Evolutionary conservation across 2,329 filamentous ascomycete species (phyloP).

Genomic region (Aphanoascus verrucosus): DNA sequence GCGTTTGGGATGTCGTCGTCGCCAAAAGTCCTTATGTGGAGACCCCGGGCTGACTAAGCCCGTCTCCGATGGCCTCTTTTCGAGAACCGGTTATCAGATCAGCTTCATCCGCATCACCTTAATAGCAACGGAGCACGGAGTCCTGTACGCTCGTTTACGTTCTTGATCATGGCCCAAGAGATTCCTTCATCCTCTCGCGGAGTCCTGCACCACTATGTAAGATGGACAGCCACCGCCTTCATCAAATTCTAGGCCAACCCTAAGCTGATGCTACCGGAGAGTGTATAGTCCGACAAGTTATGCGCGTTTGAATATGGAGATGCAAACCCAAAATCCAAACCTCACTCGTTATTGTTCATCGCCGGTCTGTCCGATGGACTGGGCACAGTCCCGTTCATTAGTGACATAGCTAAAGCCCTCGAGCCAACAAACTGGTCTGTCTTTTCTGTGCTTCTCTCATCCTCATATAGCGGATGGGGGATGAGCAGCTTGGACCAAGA

Average conservation of each 20-base stretch:
- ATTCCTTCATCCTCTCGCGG: conserved; percentile 18
- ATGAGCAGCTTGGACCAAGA: conserved; percentile 44
- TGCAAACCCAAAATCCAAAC: conserved; percentile 21
- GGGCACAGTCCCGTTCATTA: conserved; percentile 45
- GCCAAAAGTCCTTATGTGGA: too few relatives aligned
- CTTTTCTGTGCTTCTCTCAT: conserved; percentile 42
- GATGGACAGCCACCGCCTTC: background rate
- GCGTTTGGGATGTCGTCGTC: too few relatives aligned
- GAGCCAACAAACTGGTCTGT: conserved; percentile 43
- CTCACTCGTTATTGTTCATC: conserved; percentile 47
- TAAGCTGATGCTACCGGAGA: background rate
- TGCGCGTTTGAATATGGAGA: conserved; percentile 34
- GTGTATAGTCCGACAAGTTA: conserved; percentile 28
- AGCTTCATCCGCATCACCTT: too few relatives aligned
- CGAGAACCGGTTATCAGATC: too few relatives aligned
- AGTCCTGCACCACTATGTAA: conserved; percentile 31
- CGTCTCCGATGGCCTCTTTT: too few relatives aligned
- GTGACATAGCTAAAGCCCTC: conserved; percentile 41
- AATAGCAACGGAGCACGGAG: too few relatives aligned
- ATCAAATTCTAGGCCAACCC: background rate
- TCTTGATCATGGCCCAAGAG: too few relatives aligned
- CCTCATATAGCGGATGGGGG: conserved; percentile 47
- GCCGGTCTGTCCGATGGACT: conserved; percentile 50
- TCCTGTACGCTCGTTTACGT: too few relatives aligned
- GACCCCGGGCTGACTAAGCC: too few relatives aligned